A percentile compares a stretch with the other conserved stretches of the same genome.
Conservation (phyloP, 768 basidiomycete species). For the Pleurotus cornucopiae region DNA sequence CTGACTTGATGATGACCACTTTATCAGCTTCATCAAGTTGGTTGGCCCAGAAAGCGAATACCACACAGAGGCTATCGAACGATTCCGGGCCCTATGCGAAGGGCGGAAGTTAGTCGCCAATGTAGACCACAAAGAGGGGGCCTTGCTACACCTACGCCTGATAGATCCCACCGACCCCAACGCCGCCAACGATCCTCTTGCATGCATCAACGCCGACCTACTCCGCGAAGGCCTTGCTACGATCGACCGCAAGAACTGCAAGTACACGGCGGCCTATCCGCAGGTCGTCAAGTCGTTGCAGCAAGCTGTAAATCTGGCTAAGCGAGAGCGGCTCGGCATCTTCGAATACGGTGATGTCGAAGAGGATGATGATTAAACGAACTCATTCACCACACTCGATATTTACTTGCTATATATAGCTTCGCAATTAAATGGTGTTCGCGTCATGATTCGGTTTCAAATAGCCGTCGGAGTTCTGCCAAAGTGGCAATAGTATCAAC, state of each 20-base stretch:
- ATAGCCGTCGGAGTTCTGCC: background rate
- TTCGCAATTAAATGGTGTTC: too few relatives aligned
- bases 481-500: background rate
- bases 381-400: too few relatives aligned
- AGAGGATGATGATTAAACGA: conserved; percentile 58
- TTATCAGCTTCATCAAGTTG: conserved; percentile 77
- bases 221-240: conserved; percentile 83
- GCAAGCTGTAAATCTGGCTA: conserved; percentile 57
- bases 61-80: conserved; percentile 75
- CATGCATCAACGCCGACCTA: conserved; percentile 86
- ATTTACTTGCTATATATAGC: too few relatives aligned
- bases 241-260: conserved; percentile 74
- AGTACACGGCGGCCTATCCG: conserved; percentile 68
- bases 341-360: conserved; percentile 92
- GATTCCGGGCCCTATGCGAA: conserved; percentile 82
- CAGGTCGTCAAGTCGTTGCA: conserved; percentile 63
- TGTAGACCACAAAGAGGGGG: conserved; percentile 80
- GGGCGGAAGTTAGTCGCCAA: conserved; percentile 98
- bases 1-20: background rate
- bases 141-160: conserved; percentile 80
- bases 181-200: conserved; percentile 60
- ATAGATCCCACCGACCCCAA: conserved; percentile 83
- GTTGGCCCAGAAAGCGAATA: conserved; percentile 83
- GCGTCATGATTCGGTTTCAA: background rate
- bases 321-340: conserved; percentile 74